Conservation (phyloP, 768 basidiomycete genomes). For the Suillus subaureus region DNA sequence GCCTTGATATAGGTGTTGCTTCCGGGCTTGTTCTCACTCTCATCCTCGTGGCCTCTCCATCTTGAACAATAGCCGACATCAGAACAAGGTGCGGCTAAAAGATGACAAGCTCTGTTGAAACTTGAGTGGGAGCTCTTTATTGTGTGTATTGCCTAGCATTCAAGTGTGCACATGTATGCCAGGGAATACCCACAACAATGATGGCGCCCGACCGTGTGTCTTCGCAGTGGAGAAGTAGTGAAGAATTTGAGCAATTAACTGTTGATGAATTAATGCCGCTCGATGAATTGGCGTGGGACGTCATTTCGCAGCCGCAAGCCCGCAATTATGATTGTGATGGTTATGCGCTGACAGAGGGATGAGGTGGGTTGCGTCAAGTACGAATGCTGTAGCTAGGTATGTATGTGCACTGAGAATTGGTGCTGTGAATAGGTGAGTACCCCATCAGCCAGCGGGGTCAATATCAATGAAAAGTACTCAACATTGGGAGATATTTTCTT, state of each 20-base stretch:
- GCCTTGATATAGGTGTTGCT: neutral
- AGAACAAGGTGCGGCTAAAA: neutral
- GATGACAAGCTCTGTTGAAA: neutral
- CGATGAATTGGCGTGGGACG: neutral
- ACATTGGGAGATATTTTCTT: neutral
- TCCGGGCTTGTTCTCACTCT: neutral
- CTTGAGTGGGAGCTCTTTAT: neutral
- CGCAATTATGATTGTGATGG: neutral
- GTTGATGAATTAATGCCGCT: neutral
- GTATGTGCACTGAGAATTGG: neutral
- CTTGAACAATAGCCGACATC: neutral
- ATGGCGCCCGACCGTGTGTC: neutral
- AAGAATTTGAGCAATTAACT: neutral
- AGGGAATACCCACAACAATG: no score
- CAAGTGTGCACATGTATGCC: no score
- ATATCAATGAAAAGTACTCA: neutral
- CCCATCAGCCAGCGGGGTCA: neutral
- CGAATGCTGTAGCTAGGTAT: neutral
- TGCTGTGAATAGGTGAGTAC: no score
- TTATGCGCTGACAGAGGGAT: neutral
- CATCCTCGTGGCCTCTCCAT: neutral
- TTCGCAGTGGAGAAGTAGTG: neutral
- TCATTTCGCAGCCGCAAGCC: neutral
- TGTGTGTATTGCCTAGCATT: neutral
- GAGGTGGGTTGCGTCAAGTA: neutral